phyloP scores from a whole-genome alignment of 2,329 filamentous ascomycete genomes.

The Fusarium tricinctum region DNA sequence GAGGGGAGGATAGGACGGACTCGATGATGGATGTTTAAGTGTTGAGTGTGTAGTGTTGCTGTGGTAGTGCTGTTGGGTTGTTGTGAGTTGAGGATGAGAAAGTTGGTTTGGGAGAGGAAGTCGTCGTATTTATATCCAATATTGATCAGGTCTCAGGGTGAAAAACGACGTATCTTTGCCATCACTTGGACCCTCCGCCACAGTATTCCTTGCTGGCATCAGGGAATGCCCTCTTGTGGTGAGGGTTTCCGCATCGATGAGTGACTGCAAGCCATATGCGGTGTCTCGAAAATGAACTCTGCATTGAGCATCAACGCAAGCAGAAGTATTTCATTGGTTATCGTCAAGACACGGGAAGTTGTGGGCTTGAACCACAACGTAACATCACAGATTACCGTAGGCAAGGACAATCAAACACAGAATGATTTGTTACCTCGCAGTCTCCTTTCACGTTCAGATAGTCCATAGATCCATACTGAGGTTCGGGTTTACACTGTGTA shows the following conservation, averaged over 20 bases:
- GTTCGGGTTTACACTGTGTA: too few species aligned
- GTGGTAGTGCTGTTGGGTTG: neutral
- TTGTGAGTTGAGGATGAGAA: neutral
- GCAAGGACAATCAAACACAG: neutral
- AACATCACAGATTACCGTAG: neutral
- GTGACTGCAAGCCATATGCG: neutral
- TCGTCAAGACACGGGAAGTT: neutral
- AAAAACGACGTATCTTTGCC: rapidly evolving
- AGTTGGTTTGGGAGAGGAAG: too few species aligned
- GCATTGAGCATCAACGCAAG: neutral
- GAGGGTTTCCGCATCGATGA: neutral
- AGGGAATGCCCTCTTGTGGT: neutral
- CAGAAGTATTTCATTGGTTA: neutral
- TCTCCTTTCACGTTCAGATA: too few species aligned
- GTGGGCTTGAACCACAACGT: neutral
- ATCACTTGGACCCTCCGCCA: neutral
- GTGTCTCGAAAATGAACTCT: neutral
- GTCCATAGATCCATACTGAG: too few species aligned
- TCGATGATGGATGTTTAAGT: neutral
- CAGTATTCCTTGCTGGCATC: too few species aligned
- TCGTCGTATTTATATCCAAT: neutral
- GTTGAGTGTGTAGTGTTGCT: neutral
- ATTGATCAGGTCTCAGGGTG: neutral
- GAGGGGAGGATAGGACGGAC: neutral
- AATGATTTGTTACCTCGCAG: neutral